These are phyloP conservation scores for Neopestalotiopsis sp. DNA, from an alignment of 2,329 filamentous ascomycete species.

Conservation along the genomic window DNA sequence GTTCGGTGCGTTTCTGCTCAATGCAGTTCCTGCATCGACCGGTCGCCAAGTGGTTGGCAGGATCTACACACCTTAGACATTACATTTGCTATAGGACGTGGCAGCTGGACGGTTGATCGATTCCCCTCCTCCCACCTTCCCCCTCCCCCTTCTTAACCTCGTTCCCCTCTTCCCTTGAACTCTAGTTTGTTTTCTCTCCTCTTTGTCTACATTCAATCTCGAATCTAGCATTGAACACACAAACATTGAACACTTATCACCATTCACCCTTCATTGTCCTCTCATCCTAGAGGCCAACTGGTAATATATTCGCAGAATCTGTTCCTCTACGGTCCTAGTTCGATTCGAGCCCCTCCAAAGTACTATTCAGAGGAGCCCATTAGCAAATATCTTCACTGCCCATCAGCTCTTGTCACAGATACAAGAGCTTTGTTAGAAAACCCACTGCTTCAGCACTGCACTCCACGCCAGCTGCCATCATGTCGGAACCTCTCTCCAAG, in stretches of 20 bases:
- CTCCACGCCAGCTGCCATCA: conserved; percentile 17
- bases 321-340: background rate
- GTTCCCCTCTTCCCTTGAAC: conserved; percentile 27
- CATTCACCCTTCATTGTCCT: conserved; percentile 20
- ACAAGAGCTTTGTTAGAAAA: conserved; percentile 7
- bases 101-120: background rate
- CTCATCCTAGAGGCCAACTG: conserved; percentile 18
- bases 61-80: background rate
- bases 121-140: conserved; percentile 17
- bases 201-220: conserved; percentile 23
- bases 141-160: conserved; percentile 21
- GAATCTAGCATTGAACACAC: conserved; percentile 10
- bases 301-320: conserved; percentile 21
- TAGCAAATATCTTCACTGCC: conserved; percentile 4
- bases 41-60: background rate
- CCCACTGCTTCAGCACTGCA: conserved; percentile 13
- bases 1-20: background rate
- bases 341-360: background rate
- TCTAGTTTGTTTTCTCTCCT: conserved; percentile 20
- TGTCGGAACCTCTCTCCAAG: conserved; percentile 72
- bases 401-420: conserved; percentile 6
- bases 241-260: conserved; percentile 20
- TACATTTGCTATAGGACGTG: background rate
- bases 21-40: conserved; percentile 2
- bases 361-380: background rate